These are phyloP conservation scores for Escallonia herrerae DNA, from an alignment of 129 eudicot species.

Conservation along the genomic window DNA sequence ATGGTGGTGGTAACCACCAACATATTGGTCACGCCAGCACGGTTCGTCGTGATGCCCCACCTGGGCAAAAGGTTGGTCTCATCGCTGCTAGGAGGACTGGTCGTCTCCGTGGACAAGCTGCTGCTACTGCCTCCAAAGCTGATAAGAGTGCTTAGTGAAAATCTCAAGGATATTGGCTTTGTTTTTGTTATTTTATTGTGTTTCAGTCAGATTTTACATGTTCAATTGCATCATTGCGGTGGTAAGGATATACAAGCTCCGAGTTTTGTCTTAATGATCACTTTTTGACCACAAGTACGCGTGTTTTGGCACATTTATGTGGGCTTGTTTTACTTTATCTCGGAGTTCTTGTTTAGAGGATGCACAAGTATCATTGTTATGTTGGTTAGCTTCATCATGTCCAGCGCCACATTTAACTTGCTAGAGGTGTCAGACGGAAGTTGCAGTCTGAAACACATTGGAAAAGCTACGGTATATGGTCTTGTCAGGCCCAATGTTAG, in stretches of 20 bases:
- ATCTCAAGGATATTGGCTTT: slow-evolving; percentile 10
- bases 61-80: slow-evolving; percentile 93
- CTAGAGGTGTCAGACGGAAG: no score
- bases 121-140: slow-evolving; percentile 73
- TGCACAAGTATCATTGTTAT: no score
- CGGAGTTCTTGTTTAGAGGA: no score
- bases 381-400: no score
- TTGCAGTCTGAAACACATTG: no score
- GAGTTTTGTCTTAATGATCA: background rate
- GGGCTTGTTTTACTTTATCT: no score
- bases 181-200: slow-evolving; percentile 16
- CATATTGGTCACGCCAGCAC: slow-evolving; percentile 96
- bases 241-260: slow-evolving; percentile 14
- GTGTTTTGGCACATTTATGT: no score
- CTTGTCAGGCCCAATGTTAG: no score
- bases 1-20: slow-evolving; percentile 99
- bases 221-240: slow-evolving; percentile 15
- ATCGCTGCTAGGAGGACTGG: slow-evolving; percentile 95
- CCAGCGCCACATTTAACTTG: no score
- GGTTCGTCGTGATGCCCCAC: slow-evolving; percentile 94
- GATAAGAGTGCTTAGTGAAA: slow-evolving; percentile 39
- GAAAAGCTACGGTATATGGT: no score
- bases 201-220: slow-evolving; percentile 11
- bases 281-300: no score
- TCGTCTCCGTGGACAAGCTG: slow-evolving; percentile 88